These are phyloP conservation scores for Paracamarosporium sp. DNA, from an alignment of 2,329 filamentous ascomycete species.

Conservation along the genomic window DNA sequence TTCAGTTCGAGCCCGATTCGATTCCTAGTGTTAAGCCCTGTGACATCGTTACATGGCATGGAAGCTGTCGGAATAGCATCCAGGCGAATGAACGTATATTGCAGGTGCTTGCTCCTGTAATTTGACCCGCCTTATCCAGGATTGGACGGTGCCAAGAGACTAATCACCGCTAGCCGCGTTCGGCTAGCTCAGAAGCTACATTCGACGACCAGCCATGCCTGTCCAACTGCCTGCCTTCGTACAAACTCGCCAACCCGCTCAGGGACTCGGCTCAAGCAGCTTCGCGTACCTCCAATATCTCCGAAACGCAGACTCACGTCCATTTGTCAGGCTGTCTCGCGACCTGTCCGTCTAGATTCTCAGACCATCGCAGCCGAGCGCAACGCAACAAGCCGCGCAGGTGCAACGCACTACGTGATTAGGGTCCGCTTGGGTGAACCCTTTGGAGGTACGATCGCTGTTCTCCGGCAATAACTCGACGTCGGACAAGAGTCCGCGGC, in stretches of 20 bases:
- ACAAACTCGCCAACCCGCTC: neutral
- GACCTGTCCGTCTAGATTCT: neutral
- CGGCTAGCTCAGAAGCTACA: conserved; percentile 9
- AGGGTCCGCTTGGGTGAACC: neutral
- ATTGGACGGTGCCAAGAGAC: conserved; percentile 4
- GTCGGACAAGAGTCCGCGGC: conserved; percentile 5
- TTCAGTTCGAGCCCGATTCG: conserved; percentile 16
- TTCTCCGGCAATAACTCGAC: conserved; percentile 1
- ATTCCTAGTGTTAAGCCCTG: conserved; percentile 11
- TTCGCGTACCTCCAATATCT: neutral
- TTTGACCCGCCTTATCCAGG: neutral
- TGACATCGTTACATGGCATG: neutral
- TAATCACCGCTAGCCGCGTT: neutral
- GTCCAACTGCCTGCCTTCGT: neutral
- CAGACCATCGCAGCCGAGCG: neutral
- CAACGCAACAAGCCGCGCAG: neutral
- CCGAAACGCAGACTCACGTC: neutral
- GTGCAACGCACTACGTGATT: neutral
- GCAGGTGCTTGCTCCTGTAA: neutral
- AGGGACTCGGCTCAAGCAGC: neutral
- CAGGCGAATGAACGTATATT: conserved; percentile 7
- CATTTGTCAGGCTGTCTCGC: neutral
- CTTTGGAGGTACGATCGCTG: conserved; percentile 3
- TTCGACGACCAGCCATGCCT: conserved; percentile 8
- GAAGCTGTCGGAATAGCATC: neutral